phyloP scores from a whole-genome alignment of 1,284 basidiomycete genomes.

The Salmacisia buchloeana region DNA sequence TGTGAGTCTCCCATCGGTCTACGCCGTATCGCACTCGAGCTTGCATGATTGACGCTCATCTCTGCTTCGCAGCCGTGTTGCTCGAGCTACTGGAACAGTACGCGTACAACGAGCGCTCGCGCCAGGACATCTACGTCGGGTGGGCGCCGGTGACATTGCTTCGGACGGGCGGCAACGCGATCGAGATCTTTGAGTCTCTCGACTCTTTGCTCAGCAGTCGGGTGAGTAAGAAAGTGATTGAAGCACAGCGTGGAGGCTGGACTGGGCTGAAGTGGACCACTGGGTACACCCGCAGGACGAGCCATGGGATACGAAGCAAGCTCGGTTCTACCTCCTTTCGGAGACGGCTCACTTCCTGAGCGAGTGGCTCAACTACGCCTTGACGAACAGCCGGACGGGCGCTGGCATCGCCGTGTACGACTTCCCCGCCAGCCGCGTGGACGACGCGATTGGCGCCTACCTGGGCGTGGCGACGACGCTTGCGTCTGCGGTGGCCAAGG shows the following conservation, averaged over 20 bases:
- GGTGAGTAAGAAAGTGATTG: too few species aligned
- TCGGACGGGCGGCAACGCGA: slow-evolving; percentile 69
- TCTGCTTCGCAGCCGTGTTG: slow-evolving; percentile 27
- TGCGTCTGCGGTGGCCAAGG: not conserved
- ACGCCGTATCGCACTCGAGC: too few species aligned
- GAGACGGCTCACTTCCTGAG: slow-evolving; percentile 28
- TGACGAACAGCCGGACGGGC: slow-evolving; percentile 6
- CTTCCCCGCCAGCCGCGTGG: slow-evolving; percentile 28
- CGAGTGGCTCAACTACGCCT: slow-evolving; percentile 25
- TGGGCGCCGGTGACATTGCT: slow-evolving; percentile 74
- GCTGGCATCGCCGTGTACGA: not conserved
- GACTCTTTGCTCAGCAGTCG: slow-evolving; percentile 70
- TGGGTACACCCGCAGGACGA: slow-evolving; percentile 28
- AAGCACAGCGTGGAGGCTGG: too few species aligned
- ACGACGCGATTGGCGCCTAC: slow-evolving; percentile 22
- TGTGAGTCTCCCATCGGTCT: slow-evolving; percentile 2
- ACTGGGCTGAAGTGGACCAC: not conserved
- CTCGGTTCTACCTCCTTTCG: slow-evolving; percentile 34
- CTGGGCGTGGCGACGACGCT: slow-evolving; percentile 6
- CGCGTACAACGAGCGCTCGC: slow-evolving; percentile 24
- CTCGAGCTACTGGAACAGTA: slow-evolving; percentile 38
- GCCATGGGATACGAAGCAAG: slow-evolving; percentile 38
- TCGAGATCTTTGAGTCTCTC: slow-evolving; percentile 74
- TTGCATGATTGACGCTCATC: too few species aligned
- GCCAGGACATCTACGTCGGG: slow-evolving; percentile 53